Evolutionary conservation across 1,139 yeast genomes (phyloP).

Genomic region (Chernovozyma aurita): DNA sequence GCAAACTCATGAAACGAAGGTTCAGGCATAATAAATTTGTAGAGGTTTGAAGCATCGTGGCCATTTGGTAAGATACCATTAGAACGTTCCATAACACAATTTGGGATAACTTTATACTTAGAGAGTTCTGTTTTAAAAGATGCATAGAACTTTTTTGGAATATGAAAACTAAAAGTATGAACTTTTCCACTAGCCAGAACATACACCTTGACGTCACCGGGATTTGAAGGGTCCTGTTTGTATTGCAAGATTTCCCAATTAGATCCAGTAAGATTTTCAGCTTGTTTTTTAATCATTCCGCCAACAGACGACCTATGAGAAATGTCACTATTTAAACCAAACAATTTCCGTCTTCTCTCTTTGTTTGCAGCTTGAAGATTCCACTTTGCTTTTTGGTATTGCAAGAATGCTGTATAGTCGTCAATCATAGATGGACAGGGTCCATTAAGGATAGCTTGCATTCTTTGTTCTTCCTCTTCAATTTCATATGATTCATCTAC

Average conservation of each 20-base stretch:
- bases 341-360: constrained; percentile 66
- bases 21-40: constrained; percentile 68
- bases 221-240: constrained; percentile 48
- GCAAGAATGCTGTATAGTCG: constrained; percentile 74
- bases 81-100: constrained; percentile 56
- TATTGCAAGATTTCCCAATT: constrained; percentile 86
- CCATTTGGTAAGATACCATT: constrained; percentile 69
- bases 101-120: constrained; percentile 11
- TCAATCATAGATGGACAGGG: constrained; percentile 68
- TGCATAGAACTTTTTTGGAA: constrained; percentile 70
- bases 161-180: constrained; percentile 67
- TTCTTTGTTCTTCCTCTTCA: constrained; percentile 38
- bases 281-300: constrained; percentile 67
- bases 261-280: constrained; percentile 69
- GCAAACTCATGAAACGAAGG: constrained; percentile 51
- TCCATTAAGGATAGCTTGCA: constrained; percentile 44
- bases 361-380: constrained; percentile 65
- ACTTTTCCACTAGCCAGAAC: constrained; percentile 68
- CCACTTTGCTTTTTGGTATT: constrained; percentile 86
- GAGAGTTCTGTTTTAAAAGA: constrained; percentile 53
- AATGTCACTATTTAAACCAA: constrained; percentile 60
- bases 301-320: constrained; percentile 55
- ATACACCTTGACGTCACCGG: constrained; percentile 75
- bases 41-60: constrained; percentile 51
- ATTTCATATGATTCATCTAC: constrained; percentile 24